Evolutionary conservation across 306 rosid genomes (phyloP).

Genomic region (Calophaca sinica): DNA sequence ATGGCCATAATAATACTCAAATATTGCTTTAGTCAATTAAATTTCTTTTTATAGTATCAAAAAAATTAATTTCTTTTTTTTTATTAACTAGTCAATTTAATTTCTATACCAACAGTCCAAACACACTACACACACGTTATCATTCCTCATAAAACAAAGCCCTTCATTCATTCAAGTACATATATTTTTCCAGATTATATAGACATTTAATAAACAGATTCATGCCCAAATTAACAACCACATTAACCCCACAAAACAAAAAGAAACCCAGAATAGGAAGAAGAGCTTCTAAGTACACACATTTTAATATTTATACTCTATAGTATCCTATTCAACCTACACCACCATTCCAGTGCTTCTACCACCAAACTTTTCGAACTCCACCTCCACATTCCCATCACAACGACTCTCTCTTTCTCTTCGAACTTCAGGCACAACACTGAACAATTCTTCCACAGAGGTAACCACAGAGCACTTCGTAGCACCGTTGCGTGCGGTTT

Average conservation of each 20-base stretch:
- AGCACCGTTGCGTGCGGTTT: neutral
- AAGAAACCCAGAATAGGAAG: neutral
- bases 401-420: conserved; percentile 4
- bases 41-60: too few species aligned
- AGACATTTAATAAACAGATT: neutral
- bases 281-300: neutral
- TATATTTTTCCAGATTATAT: neutral
- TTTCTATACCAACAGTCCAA: too few species aligned
- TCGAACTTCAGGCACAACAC: conserved; percentile 47
- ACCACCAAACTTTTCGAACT: conserved; percentile 48
- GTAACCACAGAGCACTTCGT: conserved; percentile 63
- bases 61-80: too few species aligned
- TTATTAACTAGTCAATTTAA: too few species aligned
- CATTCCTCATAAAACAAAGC: neutral
- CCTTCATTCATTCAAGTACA: conserved; percentile 2
- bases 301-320: neutral
- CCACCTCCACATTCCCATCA: conserved; percentile 47
- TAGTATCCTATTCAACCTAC: conserved; percentile 10
- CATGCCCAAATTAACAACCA: neutral
- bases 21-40: too few species aligned
- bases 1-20: too few species aligned
- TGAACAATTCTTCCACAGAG: conserved; percentile 72
- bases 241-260: neutral
- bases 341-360: conserved; percentile 39
- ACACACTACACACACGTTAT: too few species aligned